phyloP scores from a whole-genome alignment of 2,329 filamentous ascomycete species.

The Nannizziopsis barbatae region DNA sequence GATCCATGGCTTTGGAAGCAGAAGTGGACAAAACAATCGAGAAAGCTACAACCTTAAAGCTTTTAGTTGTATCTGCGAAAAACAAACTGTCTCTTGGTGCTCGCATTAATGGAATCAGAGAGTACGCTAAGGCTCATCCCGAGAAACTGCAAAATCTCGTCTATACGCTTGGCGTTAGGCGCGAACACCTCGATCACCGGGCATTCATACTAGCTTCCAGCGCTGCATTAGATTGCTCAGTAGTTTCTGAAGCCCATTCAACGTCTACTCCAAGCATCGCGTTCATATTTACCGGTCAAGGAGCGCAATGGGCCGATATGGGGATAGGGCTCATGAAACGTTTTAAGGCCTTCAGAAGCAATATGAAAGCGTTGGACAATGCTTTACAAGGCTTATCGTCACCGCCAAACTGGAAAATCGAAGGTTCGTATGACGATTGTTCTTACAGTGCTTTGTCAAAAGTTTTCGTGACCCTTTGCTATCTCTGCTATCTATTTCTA shows the following conservation, averaged over 20 bases:
- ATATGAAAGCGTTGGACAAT: not conserved
- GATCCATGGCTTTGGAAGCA: no score
- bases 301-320: conserved; percentile 14
- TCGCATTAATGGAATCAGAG: conserved; percentile 16
- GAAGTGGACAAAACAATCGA: not conserved
- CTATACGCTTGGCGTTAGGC: conserved; percentile 18
- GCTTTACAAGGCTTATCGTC: not conserved
- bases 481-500: no score
- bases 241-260: not conserved
- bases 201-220: conserved; percentile 12
- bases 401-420: not conserved
- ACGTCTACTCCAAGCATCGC: not conserved
- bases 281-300: conserved; percentile 16
- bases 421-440: not conserved
- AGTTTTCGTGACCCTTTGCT: no score
- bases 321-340: not conserved
- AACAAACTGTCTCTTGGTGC: conserved; percentile 19
- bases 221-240: not conserved
- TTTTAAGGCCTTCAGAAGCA: not conserved
- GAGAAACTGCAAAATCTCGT: conserved; percentile 15
- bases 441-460: no score
- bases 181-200: conserved; percentile 17
- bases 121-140: conserved; percentile 17
- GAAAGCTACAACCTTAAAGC: conserved; percentile 3
- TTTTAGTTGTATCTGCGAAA: conserved; percentile 20